Evolutionary conservation across 257 asterid genomes (phyloP).

Genomic region (Solanum etuberosum): DNA sequence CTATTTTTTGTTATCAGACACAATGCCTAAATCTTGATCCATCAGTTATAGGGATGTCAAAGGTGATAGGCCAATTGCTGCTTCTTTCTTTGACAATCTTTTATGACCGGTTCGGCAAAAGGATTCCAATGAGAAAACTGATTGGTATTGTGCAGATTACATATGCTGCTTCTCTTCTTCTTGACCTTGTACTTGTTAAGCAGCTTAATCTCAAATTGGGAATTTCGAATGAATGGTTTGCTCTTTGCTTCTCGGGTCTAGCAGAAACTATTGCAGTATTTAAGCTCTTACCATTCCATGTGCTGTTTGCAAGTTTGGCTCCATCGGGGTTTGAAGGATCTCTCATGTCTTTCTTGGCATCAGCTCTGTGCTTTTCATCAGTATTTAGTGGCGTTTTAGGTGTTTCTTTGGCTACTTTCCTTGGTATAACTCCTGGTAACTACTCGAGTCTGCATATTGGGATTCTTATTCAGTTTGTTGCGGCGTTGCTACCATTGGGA

Average conservation of each 20-base stretch:
- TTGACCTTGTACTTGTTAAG: constrained; percentile 59
- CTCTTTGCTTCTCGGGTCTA: constrained; percentile 67
- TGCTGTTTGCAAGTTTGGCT: constrained; percentile 67
- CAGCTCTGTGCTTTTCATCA: constrained; percentile 61
- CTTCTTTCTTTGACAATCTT: constrained; percentile 48
- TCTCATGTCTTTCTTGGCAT: constrained; percentile 62
- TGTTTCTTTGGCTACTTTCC: constrained; percentile 50
- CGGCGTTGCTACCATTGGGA: constrained; percentile 52
- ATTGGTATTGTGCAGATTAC: constrained; percentile 30
- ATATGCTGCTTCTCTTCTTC: constrained; percentile 61
- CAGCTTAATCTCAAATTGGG: constrained; percentile 51
- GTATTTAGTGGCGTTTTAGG: constrained; percentile 61
- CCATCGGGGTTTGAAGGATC: constrained; percentile 82
- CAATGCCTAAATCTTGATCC: constrained; percentile 64
- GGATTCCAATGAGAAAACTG: constrained; percentile 44
- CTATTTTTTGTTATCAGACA: constrained; percentile 79
- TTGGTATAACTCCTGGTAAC: constrained; percentile 51
- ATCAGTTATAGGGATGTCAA: constrained; percentile 66
- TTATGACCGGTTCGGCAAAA: constrained; percentile 47
- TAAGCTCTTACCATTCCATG: constrained; percentile 68
- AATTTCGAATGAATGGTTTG: constrained; percentile 60
- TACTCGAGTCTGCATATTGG: constrained; percentile 63
- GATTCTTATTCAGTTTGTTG: constrained; percentile 52
- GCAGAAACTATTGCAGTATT: constrained; percentile 76
- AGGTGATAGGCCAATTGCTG: constrained; percentile 70